Evolutionary conservation across 1,284 basidiomycete species (phyloP).

Genomic region (Singerocomus inundabilis): DNA sequence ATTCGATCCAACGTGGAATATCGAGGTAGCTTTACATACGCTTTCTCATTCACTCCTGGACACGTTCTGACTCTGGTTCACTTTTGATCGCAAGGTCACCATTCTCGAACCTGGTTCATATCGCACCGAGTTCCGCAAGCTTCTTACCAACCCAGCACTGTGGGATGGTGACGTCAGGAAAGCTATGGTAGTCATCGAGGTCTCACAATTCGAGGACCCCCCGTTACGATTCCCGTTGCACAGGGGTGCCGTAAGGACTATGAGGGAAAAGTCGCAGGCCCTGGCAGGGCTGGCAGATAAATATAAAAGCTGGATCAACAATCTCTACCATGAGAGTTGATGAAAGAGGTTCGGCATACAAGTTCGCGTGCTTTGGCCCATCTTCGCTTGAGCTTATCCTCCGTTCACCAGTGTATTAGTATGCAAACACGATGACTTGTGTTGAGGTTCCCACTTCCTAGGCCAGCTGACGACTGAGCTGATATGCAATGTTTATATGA

Average conservation of each 20-base stretch:
- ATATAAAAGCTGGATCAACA: constrained; percentile 25
- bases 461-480: neutral
- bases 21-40: constrained; percentile 25
- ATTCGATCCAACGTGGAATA: constrained; percentile 33
- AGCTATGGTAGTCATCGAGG: constrained; percentile 19
- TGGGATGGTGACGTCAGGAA: constrained; percentile 20
- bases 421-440: neutral
- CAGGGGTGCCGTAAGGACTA: constrained; percentile 1
- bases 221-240: constrained; percentile 26
- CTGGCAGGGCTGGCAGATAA: constrained; percentile 13
- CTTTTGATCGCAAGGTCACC: constrained; percentile 17
- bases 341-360: neutral
- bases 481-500: too few species aligned
- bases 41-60: neutral
- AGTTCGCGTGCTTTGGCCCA: neutral
- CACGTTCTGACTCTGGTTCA: neutral
- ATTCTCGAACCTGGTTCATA: constrained; percentile 27
- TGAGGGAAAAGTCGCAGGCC: constrained; percentile 20
- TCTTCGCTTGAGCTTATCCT: neutral
- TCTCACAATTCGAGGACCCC: constrained; percentile 16
- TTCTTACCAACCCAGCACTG: neutral
- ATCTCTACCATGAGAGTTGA: constrained; percentile 16
- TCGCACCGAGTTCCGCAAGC: constrained; percentile 18
- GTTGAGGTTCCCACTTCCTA: neutral
- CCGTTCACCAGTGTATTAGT: neutral